These are phyloP conservation scores for Beauveria scarabaeidicola DNA, from an alignment of 2,329 filamentous ascomycete species.

Conservation along the genomic window DNA sequence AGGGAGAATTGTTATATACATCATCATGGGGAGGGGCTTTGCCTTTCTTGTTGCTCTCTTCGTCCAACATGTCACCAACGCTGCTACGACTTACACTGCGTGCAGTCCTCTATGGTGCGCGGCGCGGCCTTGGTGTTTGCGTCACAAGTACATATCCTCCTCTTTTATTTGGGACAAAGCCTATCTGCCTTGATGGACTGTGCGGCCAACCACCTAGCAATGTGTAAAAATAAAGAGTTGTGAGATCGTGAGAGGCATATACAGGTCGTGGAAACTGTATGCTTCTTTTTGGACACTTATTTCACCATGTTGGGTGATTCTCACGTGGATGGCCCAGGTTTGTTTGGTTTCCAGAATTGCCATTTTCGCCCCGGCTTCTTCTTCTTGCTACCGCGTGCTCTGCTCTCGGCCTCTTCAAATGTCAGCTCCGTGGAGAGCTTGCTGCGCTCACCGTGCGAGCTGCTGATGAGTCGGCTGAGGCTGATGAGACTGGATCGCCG, in stretches of 20 bases:
- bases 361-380: constrained; percentile 67
- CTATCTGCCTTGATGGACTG: background rate
- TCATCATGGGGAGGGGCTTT: background rate
- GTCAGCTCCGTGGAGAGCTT: constrained; percentile 64
- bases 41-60: background rate
- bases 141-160: background rate
- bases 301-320: constrained; percentile 3
- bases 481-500: constrained; percentile 70
- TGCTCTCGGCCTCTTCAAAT: constrained; percentile 44
- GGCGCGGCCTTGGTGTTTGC: background rate
- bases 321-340: constrained; percentile 26
- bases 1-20: constrained; percentile 5
- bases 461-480: constrained; percentile 66
- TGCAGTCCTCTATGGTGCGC: background rate
- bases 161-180: background rate
- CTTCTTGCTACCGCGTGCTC: constrained; percentile 53
- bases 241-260: background rate
- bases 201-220: background rate
- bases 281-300: background rate
- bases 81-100: background rate
- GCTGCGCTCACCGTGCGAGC: constrained; percentile 64
- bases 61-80: background rate
- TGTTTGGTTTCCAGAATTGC: constrained; percentile 67
- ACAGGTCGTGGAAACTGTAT: background rate
- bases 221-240: background rate